Evolutionary conservation across 2,329 filamentous ascomycete species (phyloP).

Genomic region (Arthrobotrys sphaeroides): DNA sequence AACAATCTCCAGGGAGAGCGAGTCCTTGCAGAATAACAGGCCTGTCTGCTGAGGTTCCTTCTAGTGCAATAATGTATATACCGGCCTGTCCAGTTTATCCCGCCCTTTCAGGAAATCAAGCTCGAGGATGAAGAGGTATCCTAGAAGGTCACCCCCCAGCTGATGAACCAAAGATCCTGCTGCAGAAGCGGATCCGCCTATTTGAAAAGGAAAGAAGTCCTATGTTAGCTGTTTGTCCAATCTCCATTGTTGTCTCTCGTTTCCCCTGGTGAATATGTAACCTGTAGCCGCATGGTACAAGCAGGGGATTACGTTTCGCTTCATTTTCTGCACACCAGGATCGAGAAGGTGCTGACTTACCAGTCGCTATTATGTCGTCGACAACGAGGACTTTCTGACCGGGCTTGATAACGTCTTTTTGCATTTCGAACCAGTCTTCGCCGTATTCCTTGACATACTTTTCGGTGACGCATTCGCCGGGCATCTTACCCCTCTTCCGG

Average conservation of each 20-base stretch:
- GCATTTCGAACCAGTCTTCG: conserved; percentile 94
- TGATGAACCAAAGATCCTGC: conserved; percentile 62
- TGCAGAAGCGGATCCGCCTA: conserved; percentile 46
- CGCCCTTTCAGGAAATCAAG: conserved; percentile 91
- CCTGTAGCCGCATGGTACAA: not conserved
- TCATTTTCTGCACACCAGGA: not conserved
- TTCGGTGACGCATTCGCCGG: conserved; percentile 85
- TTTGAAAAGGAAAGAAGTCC: not conserved
- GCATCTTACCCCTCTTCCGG: conserved; percentile 94
- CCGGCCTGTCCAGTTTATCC: conserved; percentile 84
- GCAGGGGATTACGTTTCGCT: not conserved
- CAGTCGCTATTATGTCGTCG: conserved; percentile 98
- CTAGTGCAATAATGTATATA: conserved; percentile 76
- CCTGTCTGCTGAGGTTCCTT: not conserved
- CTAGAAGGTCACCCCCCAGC: conserved; percentile 84
- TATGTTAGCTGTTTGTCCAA: conserved; percentile 8
- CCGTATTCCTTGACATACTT: conserved; percentile 96
- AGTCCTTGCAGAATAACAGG: not conserved
- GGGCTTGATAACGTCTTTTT: conserved; percentile 81
- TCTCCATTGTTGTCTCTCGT: not conserved
- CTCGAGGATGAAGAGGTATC: conserved; percentile 95
- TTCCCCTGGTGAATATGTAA: not conserved
- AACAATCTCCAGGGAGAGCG: not conserved
- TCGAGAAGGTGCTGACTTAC: conserved; percentile 66
- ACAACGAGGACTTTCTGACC: conserved; percentile 92